A percentile compares a stretch with the other conserved stretches of the same genome.
phyloP scores from a whole-genome alignment of 768 basidiomycete genomes.

The Kwoniella shandongensis region DNA sequence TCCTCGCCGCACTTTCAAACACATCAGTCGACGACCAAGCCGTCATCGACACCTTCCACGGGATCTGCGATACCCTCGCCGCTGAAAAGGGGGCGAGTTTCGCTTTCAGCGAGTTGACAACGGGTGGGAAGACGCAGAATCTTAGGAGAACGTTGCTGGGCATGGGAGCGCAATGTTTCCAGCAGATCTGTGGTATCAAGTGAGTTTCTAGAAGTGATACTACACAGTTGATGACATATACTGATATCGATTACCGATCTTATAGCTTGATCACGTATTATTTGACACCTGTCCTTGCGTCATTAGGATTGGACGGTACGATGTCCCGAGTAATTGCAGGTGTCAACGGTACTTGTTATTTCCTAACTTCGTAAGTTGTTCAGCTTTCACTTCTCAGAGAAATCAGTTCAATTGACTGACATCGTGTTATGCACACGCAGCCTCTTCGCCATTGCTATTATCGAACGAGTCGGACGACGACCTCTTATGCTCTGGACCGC shows the following conservation, averaged over 20 bases:
- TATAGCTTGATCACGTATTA: conserved; percentile 60
- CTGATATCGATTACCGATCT: too few relatives aligned
- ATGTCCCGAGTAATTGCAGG: conserved; percentile 60
- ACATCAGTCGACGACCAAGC: conserved; percentile 58
- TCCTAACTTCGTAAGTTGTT: conserved; percentile 33
- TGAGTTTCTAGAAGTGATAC: conserved; percentile 18
- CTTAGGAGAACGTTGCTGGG: conserved; percentile 63
- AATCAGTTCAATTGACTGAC: not conserved
- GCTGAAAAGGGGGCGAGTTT: conserved; percentile 55
- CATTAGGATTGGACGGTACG: conserved; percentile 61
- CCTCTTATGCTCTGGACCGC: conserved; percentile 45
- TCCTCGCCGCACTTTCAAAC: conserved; percentile 64
- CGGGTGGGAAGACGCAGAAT: conserved; percentile 63
- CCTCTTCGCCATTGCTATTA: conserved; percentile 38
- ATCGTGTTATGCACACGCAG: conserved; percentile 2
- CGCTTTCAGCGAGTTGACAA: conserved; percentile 62
- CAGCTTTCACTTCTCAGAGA: not conserved
- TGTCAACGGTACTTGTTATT: conserved; percentile 47
- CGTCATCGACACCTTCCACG: conserved; percentile 61
- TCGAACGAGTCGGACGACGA: conserved; percentile 44
- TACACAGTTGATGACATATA: not conserved
- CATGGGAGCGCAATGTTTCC: conserved; percentile 65
- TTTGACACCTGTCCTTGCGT: conserved; percentile 33
- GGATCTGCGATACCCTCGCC: conserved; percentile 61
- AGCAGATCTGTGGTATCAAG: conserved; percentile 60